Evolutionary conservation across 441 rosid genomes (phyloP).

Genomic region (Brassica hybrid): DNA sequence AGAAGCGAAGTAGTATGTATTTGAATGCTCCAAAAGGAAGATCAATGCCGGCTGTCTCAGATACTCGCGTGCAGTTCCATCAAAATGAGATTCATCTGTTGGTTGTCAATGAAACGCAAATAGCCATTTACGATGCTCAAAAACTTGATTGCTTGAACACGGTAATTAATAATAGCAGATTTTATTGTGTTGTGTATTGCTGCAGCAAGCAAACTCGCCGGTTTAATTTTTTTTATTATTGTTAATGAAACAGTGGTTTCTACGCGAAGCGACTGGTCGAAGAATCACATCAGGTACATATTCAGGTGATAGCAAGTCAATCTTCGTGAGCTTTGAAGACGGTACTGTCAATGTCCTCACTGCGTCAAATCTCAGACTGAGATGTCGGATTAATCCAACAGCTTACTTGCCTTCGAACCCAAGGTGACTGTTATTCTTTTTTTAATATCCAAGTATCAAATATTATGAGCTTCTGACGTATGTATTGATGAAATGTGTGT

Average conservation of each 20-base stretch:
- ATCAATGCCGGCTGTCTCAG: conserved; percentile 25
- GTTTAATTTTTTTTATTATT: not conserved
- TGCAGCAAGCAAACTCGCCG: not conserved
- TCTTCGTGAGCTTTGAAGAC: conserved; percentile 25
- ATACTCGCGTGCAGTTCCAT: conserved; percentile 17
- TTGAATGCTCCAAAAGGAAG: conserved; percentile 11
- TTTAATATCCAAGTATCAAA: too few relatives aligned
- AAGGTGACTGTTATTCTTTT: conserved; percentile 1
- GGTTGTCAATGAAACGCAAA: conserved; percentile 7
- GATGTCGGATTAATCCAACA: conserved; percentile 29
- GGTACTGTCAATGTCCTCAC: conserved; percentile 20
- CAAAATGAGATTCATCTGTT: conserved; percentile 6
- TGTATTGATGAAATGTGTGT: too few relatives aligned
- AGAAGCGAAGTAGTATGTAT: too few relatives aligned
- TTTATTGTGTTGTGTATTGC: not conserved
- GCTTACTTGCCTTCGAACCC: conserved; percentile 19
- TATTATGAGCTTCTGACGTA: too few relatives aligned
- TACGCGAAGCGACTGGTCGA: conserved; percentile 5
- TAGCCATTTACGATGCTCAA: conserved; percentile 20
- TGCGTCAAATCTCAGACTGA: conserved; percentile 20
- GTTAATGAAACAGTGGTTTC: conserved; percentile 22
- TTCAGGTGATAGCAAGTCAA: conserved; percentile 23
- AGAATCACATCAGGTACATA: conserved; percentile 19
- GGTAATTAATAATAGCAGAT: too few relatives aligned
- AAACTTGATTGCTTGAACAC: not conserved